phyloP scores from a whole-genome alignment of 192 early-diverging fungal genomes.

The Coemansia sp. region DNA sequence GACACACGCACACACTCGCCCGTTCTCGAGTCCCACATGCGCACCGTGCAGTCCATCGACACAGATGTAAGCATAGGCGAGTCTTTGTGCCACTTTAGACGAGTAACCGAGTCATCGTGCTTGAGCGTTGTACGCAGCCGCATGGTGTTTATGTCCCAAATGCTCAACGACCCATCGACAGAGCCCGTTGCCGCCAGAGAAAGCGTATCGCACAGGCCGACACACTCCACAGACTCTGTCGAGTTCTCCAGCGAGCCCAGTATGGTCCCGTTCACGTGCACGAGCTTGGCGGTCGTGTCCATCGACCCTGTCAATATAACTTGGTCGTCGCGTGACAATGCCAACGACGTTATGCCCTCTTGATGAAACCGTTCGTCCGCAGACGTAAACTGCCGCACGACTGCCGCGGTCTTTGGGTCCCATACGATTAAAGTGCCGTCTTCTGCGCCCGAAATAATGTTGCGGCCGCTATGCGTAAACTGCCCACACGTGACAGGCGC shows the following conservation, averaged over 20 bases:
- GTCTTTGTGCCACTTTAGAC: conserved; percentile 64
- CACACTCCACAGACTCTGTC: conserved; percentile 81
- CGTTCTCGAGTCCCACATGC: conserved; percentile 89
- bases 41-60: conserved; percentile 78
- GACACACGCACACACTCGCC: conserved; percentile 72
- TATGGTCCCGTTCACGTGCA: conserved; percentile 81
- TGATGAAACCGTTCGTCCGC: conserved; percentile 85
- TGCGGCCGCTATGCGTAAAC: conserved; percentile 89
- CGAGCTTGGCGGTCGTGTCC: conserved; percentile 71
- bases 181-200: conserved; percentile 82
- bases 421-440: conserved; percentile 82
- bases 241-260: conserved; percentile 80
- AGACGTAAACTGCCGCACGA: conserved; percentile 59
- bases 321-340: conserved; percentile 69
- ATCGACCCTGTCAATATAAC: conserved; percentile 79
- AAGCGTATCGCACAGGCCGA: conserved; percentile 66
- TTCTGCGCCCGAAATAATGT: conserved; percentile 78
- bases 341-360: conserved; percentile 72
- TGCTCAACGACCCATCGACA: conserved; percentile 80
- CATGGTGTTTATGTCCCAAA: conserved; percentile 89
- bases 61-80: conserved; percentile 69
- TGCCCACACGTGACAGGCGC: conserved; percentile 79
- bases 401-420: conserved; percentile 87
- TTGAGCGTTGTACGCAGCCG: conserved; percentile 74
- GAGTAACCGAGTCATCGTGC: conserved; percentile 86